Base-by-base conservation (phyloP, 768 basidiomycete species). In the Lentinula guzmanii region DNA sequence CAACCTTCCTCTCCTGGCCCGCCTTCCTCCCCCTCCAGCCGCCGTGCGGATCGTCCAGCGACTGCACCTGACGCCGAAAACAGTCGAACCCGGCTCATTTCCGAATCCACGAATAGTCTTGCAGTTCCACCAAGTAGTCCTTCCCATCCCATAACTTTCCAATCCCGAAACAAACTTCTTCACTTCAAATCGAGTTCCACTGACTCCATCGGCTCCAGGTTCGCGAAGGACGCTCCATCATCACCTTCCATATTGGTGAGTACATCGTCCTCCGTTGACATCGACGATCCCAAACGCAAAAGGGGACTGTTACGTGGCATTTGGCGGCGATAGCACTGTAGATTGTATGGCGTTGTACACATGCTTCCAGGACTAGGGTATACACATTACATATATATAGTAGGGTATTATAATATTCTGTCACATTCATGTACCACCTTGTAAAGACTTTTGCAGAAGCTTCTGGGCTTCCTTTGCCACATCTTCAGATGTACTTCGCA, bases 401-500 rank as follows among this genome's bases (percentile, higher is more conserved):
- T 52, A 39, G 16, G 51, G 7, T 61, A 69, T 56, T 69, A 67
- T 66, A 66, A 68, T 58, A 61, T 48, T 66, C 39, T 62, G 53
- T 50, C 54, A 63, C 52, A 52, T 53, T 64, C 70, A 65, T 70
- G 69, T 64, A 28, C 68, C 69, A 63, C 71, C 65, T 62, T 74
- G 73, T 65, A 85, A 68, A 52, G 74, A 75, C 66, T 77, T 81
- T 65, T 81, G 77, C 64, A 83, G 66, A 64, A 82, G 70, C 70
- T 79, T 84, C 69, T 86, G 81, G 46, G 90, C 86, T 70, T 90
- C 89, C 4, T 71, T 65, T 43, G 91, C 90, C 8, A 98, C 95
- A 9, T 87, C 83, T 71, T 95, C 95, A 60, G 97, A 98, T 3
- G 97, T 98, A 69, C 94, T 96, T 69, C 97, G 84, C 48, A 98